Evolutionary conservation across 2,329 filamentous ascomycete species (phyloP), one percentile per base, ranked within the genome.

Genomic region (Cordyceps militaris): DNA sequence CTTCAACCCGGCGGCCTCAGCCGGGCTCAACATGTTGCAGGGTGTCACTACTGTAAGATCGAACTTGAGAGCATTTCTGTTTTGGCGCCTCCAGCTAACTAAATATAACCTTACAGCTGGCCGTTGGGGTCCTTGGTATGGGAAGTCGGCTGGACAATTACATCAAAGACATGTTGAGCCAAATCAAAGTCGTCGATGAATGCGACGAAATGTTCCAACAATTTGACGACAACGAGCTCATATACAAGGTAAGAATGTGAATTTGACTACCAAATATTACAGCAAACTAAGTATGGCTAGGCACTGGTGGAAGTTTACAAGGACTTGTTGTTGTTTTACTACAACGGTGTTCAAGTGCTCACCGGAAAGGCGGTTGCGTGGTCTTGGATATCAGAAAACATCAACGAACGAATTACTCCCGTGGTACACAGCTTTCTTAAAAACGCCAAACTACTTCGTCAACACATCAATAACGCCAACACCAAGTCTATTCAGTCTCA

Each of bases 351-450:
- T 23, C 38, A 44, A 19, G 38, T 54, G 5, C 38, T 54, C 11
- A 44, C 21, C 28, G 36, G 36, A 16, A 34, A 49, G 30, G 34
- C 28, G 3, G n/a, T 49, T 14, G 28, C 32, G 11, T 23, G 42
- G 43, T 44, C 54, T 14, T 56, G 43, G 54, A 56, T 50, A 26
- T 42, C 54, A n/a, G 54, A 56, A 30, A 44, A 56, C 23, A 42
- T 56, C 34, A 40, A 56, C 24, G 54, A 48, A 34, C 54, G 54
- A 28, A 56, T 56, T 8, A 44, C 54, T 38, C 44, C 44, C 14
- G 44, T 49, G 30, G 54, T 56, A 3, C 21, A 48, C 19, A 44
- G 50, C 19, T 56, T 56, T 40, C 44, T 56, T 2, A 46, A 36
- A 23, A 44, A 56, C 24, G 32, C 32, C 21, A 26, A 14, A 23